Evolutionary conservation across 2,329 filamentous ascomycete genomes (phyloP).

Genomic region (Colletotrichum falcatum): DNA sequence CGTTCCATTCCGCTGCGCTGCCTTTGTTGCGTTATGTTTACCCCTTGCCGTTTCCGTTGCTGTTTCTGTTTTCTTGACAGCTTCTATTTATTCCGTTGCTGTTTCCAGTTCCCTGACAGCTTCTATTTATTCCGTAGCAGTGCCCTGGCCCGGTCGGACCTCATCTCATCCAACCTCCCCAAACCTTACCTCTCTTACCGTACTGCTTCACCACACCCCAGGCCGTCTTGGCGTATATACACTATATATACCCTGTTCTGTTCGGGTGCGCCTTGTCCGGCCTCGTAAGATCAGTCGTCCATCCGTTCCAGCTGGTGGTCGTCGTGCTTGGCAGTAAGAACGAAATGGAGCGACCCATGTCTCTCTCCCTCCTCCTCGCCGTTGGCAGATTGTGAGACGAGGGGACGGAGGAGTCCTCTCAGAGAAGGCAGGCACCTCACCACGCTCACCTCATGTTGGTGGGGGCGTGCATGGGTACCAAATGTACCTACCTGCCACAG

Average conservation of each 20-base stretch:
- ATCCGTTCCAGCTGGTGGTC: conserved; percentile 27
- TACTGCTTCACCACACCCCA: conserved; percentile 11
- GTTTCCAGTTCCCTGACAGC: no score
- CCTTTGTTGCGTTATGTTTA: neutral
- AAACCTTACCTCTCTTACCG: conserved; percentile 2
- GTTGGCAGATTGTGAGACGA: conserved; percentile 5
- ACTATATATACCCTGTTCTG: conserved; percentile 9
- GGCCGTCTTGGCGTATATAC: conserved; percentile 10
- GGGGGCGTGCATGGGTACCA: conserved; percentile 10
- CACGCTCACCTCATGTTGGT: conserved; percentile 26
- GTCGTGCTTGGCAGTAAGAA: neutral
- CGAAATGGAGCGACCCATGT: conserved; percentile 1
- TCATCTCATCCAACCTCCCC: conserved; percentile 5
- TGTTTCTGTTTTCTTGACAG: conserved; percentile 19
- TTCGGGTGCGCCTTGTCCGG: conserved; percentile 28
- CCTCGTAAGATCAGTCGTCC: conserved; percentile 8
- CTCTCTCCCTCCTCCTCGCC: neutral
- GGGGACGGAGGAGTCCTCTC: conserved; percentile 21
- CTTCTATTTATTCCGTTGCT: conserved; percentile 7
- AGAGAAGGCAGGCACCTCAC: conserved; percentile 6
- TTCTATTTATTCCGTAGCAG: conserved; percentile 9
- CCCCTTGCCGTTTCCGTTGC: conserved; percentile 29
- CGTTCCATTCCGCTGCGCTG: conserved; percentile 1
- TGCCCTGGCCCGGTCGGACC: conserved; percentile 12
- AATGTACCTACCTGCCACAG: neutral